Percentiles rank a stretch among this genome's conserved stretches.
Evolutionary conservation across 208 protist genomes (phyloP).

Genomic region (Leishmania guyanensis): DNA sequence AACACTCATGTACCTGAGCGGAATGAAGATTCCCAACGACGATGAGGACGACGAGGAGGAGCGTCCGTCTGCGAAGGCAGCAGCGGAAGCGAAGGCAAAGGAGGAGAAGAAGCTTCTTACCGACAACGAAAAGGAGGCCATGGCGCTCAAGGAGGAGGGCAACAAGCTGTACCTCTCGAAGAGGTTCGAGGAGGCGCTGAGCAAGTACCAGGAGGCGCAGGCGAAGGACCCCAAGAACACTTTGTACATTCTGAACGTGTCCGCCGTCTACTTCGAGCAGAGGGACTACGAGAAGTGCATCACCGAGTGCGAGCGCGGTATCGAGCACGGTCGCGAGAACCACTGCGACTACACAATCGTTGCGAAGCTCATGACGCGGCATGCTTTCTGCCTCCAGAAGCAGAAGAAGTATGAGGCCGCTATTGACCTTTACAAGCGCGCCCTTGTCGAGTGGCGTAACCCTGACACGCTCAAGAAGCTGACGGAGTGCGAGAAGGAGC

Average conservation of each 20-base stretch:
- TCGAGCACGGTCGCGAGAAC: constrained; percentile 88
- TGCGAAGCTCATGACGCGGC: constrained; percentile 89
- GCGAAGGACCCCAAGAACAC: constrained; percentile 89
- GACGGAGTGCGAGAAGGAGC: constrained; percentile 90
- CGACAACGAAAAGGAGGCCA: constrained; percentile 64
- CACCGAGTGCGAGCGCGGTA: constrained; percentile 84
- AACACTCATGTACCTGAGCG: constrained; percentile 83
- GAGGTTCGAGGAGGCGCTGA: constrained; percentile 93
- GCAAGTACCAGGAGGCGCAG: constrained; percentile 86
- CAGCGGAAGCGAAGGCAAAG: constrained; percentile 31
- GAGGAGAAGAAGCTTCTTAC: constrained; percentile 43
- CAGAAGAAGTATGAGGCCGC: constrained; percentile 86
- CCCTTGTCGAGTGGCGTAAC: constrained; percentile 94
- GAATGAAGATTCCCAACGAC: constrained; percentile 61
- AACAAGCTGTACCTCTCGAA: constrained; percentile 95
- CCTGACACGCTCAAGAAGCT: constrained; percentile 91
- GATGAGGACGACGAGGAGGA: constrained; percentile 72
- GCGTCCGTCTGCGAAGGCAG: constrained; percentile 30
- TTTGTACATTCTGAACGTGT: constrained; percentile 88
- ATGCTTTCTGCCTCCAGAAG: constrained; percentile 90
- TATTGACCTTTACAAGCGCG: constrained; percentile 87
- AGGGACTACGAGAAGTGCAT: constrained; percentile 94
- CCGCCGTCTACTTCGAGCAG: constrained; percentile 95
- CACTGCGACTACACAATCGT: constrained; percentile 94
- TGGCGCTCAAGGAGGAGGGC: constrained; percentile 91